Evolutionary conservation across 2,329 filamentous ascomycete species (phyloP), one percentile per base, ranked within the genome.

Genomic region (Botrytis squamosa): DNA sequence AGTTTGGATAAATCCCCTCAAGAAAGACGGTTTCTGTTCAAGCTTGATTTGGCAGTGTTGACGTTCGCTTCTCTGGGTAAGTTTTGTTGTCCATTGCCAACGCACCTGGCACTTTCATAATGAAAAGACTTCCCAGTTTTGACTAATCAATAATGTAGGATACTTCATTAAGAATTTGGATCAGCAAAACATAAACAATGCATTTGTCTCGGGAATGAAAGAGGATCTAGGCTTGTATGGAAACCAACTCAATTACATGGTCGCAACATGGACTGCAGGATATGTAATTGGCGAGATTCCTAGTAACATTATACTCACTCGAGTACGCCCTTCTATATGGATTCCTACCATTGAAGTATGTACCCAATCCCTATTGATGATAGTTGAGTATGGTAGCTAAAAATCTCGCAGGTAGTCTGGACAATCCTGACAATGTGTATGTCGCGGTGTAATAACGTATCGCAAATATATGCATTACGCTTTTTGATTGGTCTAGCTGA

Each of bases 271-370:
- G 66, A 76, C 75, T 0, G 83, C 85, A 1, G 87, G 87, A 25
- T 88, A 88, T 74, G 84, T 87, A 0, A 83, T 88, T 63, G 85
- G 85, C 4, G 82, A 87, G 74, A 83, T 87, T 16, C 85, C 85
- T 0, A 84, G 83, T 72, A 87, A 88, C 73, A 82, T 88, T 22
- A 80, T 87, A 25, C 80, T 88, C 10, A 88, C 85, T 4, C 82
- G 83, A 22, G 77, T 74, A 29, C 49, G 63, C 22, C 73, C 73
- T 16, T 49, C 71, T 16, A 74, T 71, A n/a, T 74, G 68, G 68
- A 74, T 66, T 49, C 63, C 72, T 3, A 52, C 67, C 10, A 62
- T 73, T 46, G 71, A 73, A 59, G 71, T 73, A 52, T 14, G 52
- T 12, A 40, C 10, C 20, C 22, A 44, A 29, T 9, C 18, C 9